Evolutionary conservation across 192 early-diverging fungal species (phyloP), one percentile per base, ranked within the genome.

Genomic region (Cladochytrium replicatum): DNA sequence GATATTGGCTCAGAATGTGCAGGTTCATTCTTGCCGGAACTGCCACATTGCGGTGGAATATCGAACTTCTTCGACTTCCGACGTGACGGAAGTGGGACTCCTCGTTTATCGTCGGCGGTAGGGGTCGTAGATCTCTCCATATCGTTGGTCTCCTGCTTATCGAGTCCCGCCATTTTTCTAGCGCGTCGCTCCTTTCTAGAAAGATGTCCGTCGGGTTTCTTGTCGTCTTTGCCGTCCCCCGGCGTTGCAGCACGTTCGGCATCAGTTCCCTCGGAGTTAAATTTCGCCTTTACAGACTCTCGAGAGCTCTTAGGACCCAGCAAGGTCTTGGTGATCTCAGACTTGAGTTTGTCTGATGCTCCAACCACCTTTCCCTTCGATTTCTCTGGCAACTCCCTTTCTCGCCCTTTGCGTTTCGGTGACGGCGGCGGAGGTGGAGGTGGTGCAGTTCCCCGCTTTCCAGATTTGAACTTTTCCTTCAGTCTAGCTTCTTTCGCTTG

Each of bases 401-500:
- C 55, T 5, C 55, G 32, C 5, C 41, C 55, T 6, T 44, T 46
- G 42, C 46, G 54, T 2, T 57, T n/a, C 6, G 55, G 49, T 22
- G 63, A 39, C 2, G 46, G 52, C 27, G 54, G 57, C 5, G 55
- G 32, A n/a, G 28, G 29, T 1, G 48, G 46, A 26, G 59, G 15
- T 24, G 52, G 52, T 9, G 43, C 53, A 7, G 37, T 29, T 45
- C 65, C 38, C 11, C 48, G 55, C 29, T 53, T 50, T 21, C 43
- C 48, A 32, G 34, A 39, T 32, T 62, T 68, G 9, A 54, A 39
- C 4, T 65, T 63, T 29, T 58, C 47, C 9, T 66, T 50, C 38
- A 71, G 77, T 5, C 74, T 63, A 23, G 34, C 15, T 28, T 69
- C 73, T 37, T 68, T 64, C 8, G 62, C 52, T n/a, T 69, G 72